phyloP scores from a whole-genome alignment of 768 basidiomycete species.

The Tephrocybe sp. region DNA sequence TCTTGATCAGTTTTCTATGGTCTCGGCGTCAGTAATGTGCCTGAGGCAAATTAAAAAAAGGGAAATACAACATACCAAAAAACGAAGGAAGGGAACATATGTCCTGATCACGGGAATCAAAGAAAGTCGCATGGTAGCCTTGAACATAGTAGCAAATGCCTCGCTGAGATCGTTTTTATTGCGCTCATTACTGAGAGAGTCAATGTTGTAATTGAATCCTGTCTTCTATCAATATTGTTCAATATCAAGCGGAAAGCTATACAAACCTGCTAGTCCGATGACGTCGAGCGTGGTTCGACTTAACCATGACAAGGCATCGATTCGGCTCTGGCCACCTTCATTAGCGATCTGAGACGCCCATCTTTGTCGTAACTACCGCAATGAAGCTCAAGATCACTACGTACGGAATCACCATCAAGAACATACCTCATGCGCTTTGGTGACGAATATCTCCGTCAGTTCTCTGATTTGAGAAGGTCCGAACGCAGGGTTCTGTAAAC shows the following conservation, averaged over 20 bases:
- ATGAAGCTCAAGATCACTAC: neutral
- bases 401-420: neutral
- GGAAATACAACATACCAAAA: slow-evolving; percentile 25
- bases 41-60: neutral
- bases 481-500: slow-evolving; percentile 62
- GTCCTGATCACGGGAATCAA: slow-evolving; percentile 15
- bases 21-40: too few species aligned
- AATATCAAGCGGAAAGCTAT: slow-evolving; percentile 22
- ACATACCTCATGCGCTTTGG: slow-evolving; percentile 47
- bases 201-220: slow-evolving; percentile 27
- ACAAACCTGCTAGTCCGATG: slow-evolving; percentile 65
- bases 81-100: slow-evolving; percentile 27
- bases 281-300: slow-evolving; percentile 69
- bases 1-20: slow-evolving; percentile 16
- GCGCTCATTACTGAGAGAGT: slow-evolving; percentile 15
- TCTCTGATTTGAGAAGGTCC: slow-evolving; percentile 56
- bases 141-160: slow-evolving; percentile 44
- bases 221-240: neutral
- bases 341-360: slow-evolving; percentile 34
- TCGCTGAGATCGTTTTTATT: slow-evolving; percentile 40
- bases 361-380: slow-evolving; percentile 42
- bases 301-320: slow-evolving; percentile 64
- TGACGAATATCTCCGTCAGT: slow-evolving; percentile 52
- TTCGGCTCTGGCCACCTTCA: slow-evolving; percentile 20
- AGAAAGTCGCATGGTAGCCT: slow-evolving; percentile 30